phyloP scores from a whole-genome alignment of 2,329 filamentous ascomycete species.

The Pezicula radicicola region DNA sequence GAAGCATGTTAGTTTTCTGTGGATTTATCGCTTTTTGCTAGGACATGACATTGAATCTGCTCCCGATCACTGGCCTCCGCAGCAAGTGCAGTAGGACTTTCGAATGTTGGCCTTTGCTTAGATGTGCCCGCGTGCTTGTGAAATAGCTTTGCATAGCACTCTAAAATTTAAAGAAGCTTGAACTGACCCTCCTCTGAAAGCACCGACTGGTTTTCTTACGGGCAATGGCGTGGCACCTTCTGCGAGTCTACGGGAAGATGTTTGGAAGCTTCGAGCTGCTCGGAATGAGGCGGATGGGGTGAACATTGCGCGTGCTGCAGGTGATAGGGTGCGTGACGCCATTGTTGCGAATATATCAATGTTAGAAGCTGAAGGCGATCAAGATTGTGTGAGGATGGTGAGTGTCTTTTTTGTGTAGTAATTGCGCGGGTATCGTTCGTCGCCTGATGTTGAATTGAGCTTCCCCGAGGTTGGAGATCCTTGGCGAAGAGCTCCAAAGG shows the following conservation, averaged over 20 bases:
- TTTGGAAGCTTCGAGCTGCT: slow-evolving; percentile 30
- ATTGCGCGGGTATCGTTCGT: too few species aligned
- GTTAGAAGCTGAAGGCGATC: neutral
- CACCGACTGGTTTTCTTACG: slow-evolving; percentile 64
- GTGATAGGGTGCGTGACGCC: slow-evolving; percentile 39
- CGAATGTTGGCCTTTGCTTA: neutral
- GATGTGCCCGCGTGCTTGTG: too few species aligned
- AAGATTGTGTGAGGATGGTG: neutral
- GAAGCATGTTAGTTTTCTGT: neutral
- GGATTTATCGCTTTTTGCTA: neutral
- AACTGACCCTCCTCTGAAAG: slow-evolving; percentile 69
- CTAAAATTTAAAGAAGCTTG: neutral
- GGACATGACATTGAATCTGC: too few species aligned
- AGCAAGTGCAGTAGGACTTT: neutral
- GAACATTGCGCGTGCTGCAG: slow-evolving; percentile 32
- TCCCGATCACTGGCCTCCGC: too few species aligned
- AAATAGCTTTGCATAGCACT: too few species aligned
- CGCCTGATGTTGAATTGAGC: too few species aligned
- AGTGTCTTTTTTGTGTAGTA: neutral
- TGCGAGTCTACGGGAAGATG: slow-evolving; percentile 33
- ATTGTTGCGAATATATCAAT: slow-evolving; percentile 25
- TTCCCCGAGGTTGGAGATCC: too few species aligned
- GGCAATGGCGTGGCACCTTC: slow-evolving; percentile 41
- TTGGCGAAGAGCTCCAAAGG: too few species aligned
- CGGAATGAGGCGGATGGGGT: slow-evolving; percentile 22